These are phyloP conservation scores for Davidsoniella neocaledoniae DNA, from an alignment of 2,329 filamentous ascomycete genomes.

Conservation along the genomic window DNA sequence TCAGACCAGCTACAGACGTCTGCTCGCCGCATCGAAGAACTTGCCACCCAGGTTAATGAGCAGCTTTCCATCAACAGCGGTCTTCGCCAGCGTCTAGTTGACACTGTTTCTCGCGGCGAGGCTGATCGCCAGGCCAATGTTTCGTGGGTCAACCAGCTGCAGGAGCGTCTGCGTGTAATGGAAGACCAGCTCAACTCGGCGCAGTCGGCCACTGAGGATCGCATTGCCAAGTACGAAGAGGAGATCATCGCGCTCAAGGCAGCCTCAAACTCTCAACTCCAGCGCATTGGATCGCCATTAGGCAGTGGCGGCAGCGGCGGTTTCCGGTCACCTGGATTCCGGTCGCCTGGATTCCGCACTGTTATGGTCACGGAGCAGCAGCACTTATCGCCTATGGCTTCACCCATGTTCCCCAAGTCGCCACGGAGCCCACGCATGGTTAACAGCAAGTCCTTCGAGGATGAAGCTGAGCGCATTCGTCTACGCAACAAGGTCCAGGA, in stretches of 20 bases:
- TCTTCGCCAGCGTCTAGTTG: conserved; percentile 58
- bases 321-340: conserved; percentile 15
- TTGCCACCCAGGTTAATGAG: conserved; percentile 61
- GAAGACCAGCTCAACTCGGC: conserved; percentile 73
- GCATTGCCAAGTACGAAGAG: conserved; percentile 68
- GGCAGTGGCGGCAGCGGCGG: conserved; percentile 18
- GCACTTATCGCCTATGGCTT: conserved; percentile 21
- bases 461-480: conserved; percentile 56
- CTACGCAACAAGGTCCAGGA: conserved; percentile 68
- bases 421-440: conserved; percentile 30
- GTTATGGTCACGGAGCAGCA: conserved; percentile 15
- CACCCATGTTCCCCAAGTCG: conserved; percentile 21
- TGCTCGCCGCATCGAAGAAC: conserved; percentile 59
- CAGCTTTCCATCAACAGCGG: conserved; percentile 66
- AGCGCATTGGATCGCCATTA: conserved; percentile 28
- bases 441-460: conserved; percentile 49
- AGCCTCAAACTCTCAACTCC: conserved; percentile 58
- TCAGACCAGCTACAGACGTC: conserved; percentile 56
- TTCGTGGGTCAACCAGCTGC: conserved; percentile 66
- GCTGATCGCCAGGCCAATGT: conserved; percentile 66
- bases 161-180: conserved; percentile 60
- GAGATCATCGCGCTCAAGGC: conserved; percentile 63
- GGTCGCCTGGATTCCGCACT: conserved; percentile 3
- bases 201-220: conserved; percentile 74
- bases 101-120: conserved; percentile 71